These are phyloP conservation scores for Rosellinia necatrix DNA, from an alignment of 2,329 filamentous ascomycete genomes.

Conservation along the genomic window DNA sequence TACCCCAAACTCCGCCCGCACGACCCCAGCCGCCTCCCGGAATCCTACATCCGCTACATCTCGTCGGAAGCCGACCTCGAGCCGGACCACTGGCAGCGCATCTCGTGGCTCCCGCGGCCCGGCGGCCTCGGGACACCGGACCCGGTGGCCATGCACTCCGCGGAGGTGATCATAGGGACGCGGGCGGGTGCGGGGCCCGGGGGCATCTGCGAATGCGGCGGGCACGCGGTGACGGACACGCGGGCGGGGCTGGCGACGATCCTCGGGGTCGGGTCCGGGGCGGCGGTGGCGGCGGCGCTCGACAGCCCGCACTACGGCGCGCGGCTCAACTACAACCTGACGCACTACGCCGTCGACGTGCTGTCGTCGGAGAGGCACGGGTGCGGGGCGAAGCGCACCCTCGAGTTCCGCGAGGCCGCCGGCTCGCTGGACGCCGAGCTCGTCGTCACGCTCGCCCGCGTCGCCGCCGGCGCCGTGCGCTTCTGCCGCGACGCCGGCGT, in stretches of 20 bases:
- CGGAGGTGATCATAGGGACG: no score
- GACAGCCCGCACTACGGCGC: neutral
- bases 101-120: conserved; percentile 24
- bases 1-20: conserved; percentile 29
- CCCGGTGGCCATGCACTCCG: neutral
- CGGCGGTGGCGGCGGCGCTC: conserved; percentile 33
- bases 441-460: conserved; percentile 42
- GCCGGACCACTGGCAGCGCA: conserved; percentile 21
- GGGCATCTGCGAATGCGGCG: neutral
- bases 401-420: conserved; percentile 47
- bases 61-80: neutral
- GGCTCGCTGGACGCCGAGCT: conserved; percentile 43
- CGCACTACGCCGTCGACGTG: conserved; percentile 15
- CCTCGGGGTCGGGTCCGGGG: conserved; percentile 32
- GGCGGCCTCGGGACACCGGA: neutral
- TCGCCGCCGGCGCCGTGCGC: conserved; percentile 41
- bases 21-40: conserved; percentile 11
- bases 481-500: conserved; percentile 23
- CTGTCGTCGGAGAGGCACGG: neutral
- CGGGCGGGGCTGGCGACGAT: conserved; percentile 31
- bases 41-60: conserved; percentile 10
- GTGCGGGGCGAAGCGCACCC: conserved; percentile 16
- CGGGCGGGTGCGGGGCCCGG: neutral
- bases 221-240: neutral
- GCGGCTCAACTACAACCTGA: conserved; percentile 36